phyloP scores from a whole-genome alignment of 2,329 filamentous ascomycete species.

The Helicocarpus griseus region DNA sequence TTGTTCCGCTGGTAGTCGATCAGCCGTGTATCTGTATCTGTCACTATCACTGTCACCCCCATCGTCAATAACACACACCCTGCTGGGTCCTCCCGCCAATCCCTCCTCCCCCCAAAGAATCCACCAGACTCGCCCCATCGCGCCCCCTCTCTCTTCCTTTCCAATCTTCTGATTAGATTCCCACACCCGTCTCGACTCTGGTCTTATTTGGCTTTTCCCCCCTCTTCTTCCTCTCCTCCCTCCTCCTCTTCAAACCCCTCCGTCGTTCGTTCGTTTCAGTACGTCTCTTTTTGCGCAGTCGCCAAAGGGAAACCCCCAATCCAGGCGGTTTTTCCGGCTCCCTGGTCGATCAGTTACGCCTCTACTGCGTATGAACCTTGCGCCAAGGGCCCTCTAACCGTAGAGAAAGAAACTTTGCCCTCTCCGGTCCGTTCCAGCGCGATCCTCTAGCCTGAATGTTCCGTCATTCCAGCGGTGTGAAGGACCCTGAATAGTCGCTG shows the following conservation, averaged over 20 bases:
- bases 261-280: no score
- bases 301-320: no score
- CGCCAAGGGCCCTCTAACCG: neutral
- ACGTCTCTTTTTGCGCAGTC: no score
- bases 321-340: neutral
- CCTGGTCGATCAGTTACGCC: neutral
- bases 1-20: no score
- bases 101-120: no score
- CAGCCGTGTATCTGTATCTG: neutral
- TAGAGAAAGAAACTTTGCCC: neutral
- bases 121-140: neutral
- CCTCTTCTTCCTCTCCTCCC: neutral
- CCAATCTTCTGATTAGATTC: no score
- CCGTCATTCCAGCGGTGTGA: conserved; percentile 1
- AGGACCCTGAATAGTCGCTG: conserved; percentile 1
- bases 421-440: conserved; percentile 1
- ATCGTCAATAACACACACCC: no score
- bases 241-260: neutral
- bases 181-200: neutral
- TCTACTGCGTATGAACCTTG: neutral
- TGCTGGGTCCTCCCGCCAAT: no score
- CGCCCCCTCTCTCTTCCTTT: neutral
- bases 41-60: neutral
- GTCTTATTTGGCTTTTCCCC: no score
- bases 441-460: neutral